Evolutionary conservation across 129 eudicot species (phyloP), one percentile per base, ranked within the genome.

Genomic region (Arctium minus): DNA sequence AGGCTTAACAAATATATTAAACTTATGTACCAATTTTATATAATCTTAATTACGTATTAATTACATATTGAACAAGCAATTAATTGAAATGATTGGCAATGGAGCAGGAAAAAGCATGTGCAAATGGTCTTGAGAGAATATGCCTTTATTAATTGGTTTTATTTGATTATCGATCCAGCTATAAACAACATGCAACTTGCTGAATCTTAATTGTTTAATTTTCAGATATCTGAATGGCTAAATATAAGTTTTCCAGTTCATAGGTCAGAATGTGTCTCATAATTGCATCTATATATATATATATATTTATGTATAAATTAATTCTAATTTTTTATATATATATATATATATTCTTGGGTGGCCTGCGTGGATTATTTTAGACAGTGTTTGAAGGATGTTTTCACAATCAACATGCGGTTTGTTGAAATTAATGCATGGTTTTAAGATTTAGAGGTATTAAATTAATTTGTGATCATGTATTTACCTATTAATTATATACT

Each of bases 91-190:
- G 11, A 70, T n/a, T 56, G 2, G 3, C 22, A 8, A 75, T 74
- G 32, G 15, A 39, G 30, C 76, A 82, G 76, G 39, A 65, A 78
- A 22, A 84, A 84, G 13, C 86, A 84, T 84, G 86, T 84, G 86
- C 68, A 53, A 50, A 4, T 4, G 67, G 77, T 50, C 75, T 69
- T 31, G 50, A 50, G 73, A 70, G 73, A 83, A 83, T 70, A 77
- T 71, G 69, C 18, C 36, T 32, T 60, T 77, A 31, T 78, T 71
- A 35, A 65, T 32, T n/a, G 78, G 80, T 39, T 77, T 68, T 65
- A 81, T 32, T 27, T 73, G 18, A 37, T 73, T 2, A 81, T 80
- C 8, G 3, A 74, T 83, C 86, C 86, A 83, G 83, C 86, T 78
- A 78, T 84, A 60, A 39, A 78, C 67, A 72, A 42, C 79, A 84